Evolutionary conservation across 2,329 filamentous ascomycete species (phyloP).

Genomic region (Colletotrichum liaoningense): DNA sequence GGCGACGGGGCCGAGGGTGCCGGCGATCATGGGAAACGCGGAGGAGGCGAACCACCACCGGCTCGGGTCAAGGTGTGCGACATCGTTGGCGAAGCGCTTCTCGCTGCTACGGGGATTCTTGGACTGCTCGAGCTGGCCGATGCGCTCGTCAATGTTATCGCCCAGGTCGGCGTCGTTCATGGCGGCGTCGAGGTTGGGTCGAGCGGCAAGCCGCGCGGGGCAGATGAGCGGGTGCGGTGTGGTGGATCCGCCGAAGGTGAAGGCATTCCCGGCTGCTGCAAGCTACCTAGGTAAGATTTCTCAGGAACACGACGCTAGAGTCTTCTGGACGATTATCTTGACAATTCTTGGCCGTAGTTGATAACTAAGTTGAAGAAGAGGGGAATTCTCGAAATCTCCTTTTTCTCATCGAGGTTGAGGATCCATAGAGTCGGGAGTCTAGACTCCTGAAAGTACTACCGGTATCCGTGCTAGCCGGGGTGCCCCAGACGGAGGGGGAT

Average conservation of each 20-base stretch:
- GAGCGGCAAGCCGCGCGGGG: background rate
- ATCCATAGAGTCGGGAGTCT: background rate
- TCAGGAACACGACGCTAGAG: background rate
- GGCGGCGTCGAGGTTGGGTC: constrained; percentile 19
- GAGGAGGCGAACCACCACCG: constrained; percentile 75
- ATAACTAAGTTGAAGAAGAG: background rate
- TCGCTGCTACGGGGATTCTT: constrained; percentile 36
- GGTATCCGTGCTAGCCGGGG: constrained; percentile 5
- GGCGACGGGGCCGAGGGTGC: constrained; percentile 85
- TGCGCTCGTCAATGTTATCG: constrained; percentile 50
- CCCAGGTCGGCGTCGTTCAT: constrained; percentile 57
- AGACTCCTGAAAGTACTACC: constrained; percentile 1
- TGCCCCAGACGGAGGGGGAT: constrained; percentile 1
- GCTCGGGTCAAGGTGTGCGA: constrained; percentile 59
- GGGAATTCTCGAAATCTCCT: background rate
- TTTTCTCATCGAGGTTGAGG: background rate
- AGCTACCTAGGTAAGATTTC: background rate
- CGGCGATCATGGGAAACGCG: constrained; percentile 82
- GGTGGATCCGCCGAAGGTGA: constrained; percentile 1
- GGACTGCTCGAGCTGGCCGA: constrained; percentile 42
- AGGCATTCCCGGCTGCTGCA: constrained; percentile 23
- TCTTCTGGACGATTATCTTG: background rate
- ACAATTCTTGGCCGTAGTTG: background rate
- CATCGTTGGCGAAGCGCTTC: constrained; percentile 49
- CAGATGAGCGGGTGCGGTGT: background rate